Conservation (phyloP, 208 protist genomes). For the Acanthamoeba lenticulata region DNA sequence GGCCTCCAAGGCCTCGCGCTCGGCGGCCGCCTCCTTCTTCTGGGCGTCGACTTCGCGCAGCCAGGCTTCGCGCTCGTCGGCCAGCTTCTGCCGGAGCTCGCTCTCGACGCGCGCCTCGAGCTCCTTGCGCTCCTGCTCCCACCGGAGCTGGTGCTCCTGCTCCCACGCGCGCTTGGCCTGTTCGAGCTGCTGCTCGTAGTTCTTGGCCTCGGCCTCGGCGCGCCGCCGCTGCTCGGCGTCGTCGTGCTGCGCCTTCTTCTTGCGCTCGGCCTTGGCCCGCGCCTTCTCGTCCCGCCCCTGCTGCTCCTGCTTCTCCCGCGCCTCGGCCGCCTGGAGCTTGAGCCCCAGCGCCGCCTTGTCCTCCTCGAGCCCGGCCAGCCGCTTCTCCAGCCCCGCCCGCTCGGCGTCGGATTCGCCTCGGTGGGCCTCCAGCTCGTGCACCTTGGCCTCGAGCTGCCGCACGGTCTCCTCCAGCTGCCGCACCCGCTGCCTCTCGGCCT, state of each 20-base stretch:
- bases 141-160: not conserved
- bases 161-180: not conserved
- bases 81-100: constrained; percentile 16
- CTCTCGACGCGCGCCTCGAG: not conserved
- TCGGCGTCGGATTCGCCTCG: not conserved
- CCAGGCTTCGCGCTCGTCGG: not conserved
- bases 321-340: not conserved
- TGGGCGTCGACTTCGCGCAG: not conserved
- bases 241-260: not conserved
- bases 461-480: not conserved
- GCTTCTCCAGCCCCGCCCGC: not conserved
- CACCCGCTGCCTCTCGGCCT: not conserved
- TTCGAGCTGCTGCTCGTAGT: not conserved
- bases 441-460: not conserved
- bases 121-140: not conserved
- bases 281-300: not conserved
- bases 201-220: not conserved
- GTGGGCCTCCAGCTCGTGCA: not conserved
- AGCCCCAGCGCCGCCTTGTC: not conserved
- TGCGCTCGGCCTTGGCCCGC: not conserved
- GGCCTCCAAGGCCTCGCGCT: not conserved
- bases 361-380: not conserved
- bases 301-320: not conserved
- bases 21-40: not conserved
- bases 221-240: not conserved